Base-by-base conservation (phyloP, 1,284 basidiomycete genomes). In the Inonotus hispidus region DNA sequence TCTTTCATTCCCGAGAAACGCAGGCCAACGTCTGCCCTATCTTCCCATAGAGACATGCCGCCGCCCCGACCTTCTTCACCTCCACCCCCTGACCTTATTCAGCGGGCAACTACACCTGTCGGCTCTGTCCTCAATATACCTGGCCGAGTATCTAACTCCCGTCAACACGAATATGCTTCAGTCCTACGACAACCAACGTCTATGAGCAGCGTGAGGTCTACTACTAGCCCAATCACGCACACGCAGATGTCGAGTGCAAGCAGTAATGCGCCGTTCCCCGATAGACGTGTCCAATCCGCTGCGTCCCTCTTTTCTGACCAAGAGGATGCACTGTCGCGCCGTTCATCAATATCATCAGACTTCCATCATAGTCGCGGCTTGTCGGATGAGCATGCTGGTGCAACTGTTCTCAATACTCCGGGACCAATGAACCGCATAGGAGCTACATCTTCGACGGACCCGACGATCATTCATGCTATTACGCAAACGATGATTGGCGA, bases 401-500 rank as follows among this genome's bases (percentile, higher is more conserved):
- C 55, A 21, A 47, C 41, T 2, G 39, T 49, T 8, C 53, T 53
- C 38, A 58, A 57, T 49, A 29, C 50, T 3, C 64, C 68, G 21
- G 64, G 59, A 11, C 67, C 71, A 14, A 66, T 69, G 2, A 70
- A 70, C 53, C 71, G 70, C 21, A 56, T 65, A 1, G 76, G 75
- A 0, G 67, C 66, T 29, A 67, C 66, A 37, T 73, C 75, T 45
- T 75, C 86, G 23, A 96, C 94, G 13, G 95, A 98, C 72, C 93
- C 93, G 1, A 74, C 79, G 1, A 77, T 95, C 66, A 95, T 98
- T 67, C 95, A 98, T 71, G 92, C 95, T 1, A 98, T 99, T 69
- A 99, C 96, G 3, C 95, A 98, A 80, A 98, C 95, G 23, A 99
- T 99, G 96, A 98, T 99, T 67, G 95, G 96, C 65, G 96, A 98